Percentiles rank a stretch among this genome's conserved stretches.
phyloP scores from a whole-genome alignment of 176 grass and related monocot genomes.

The Zizania latifolia region DNA sequence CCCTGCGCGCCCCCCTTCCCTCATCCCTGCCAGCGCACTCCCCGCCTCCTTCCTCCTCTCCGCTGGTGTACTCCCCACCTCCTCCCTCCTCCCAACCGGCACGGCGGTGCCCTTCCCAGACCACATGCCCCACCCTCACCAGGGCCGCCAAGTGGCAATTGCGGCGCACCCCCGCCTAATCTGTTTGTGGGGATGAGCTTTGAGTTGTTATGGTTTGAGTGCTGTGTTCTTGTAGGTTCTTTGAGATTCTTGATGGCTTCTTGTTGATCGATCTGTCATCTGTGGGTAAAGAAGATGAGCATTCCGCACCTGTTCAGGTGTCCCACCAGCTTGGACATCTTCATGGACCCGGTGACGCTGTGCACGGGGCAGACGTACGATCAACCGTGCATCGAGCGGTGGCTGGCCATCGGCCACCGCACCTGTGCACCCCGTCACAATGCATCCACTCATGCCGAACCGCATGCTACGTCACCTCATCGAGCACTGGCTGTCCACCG shows the following conservation, averaged over 20 bases:
- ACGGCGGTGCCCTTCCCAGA: no score
- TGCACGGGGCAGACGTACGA: slow-evolving; percentile 93
- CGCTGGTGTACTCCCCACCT: no score
- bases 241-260: not conserved
- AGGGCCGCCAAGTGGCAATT: no score
- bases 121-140: no score
- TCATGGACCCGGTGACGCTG: slow-evolving; percentile 82
- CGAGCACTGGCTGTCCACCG: slow-evolving; percentile 61
- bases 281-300: slow-evolving; percentile 45
- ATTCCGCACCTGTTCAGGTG: slow-evolving; percentile 88
- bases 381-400: slow-evolving; percentile 70
- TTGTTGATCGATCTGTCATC: slow-evolving; percentile 21
- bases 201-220: not conserved
- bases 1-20: no score
- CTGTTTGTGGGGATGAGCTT: not conserved
- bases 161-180: no score
- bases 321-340: slow-evolving; percentile 90
- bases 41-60: no score
- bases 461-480: slow-evolving; percentile 83
- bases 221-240: not conserved
- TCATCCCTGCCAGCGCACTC: no score
- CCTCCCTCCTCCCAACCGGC: no score
- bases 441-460: slow-evolving; percentile 86
- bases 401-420: slow-evolving; percentile 79
- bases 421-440: slow-evolving; percentile 97